These are phyloP conservation scores for Pythium aquatile DNA, from an alignment of 352 stramenopile genomes.

Conservation along the genomic window DNA sequence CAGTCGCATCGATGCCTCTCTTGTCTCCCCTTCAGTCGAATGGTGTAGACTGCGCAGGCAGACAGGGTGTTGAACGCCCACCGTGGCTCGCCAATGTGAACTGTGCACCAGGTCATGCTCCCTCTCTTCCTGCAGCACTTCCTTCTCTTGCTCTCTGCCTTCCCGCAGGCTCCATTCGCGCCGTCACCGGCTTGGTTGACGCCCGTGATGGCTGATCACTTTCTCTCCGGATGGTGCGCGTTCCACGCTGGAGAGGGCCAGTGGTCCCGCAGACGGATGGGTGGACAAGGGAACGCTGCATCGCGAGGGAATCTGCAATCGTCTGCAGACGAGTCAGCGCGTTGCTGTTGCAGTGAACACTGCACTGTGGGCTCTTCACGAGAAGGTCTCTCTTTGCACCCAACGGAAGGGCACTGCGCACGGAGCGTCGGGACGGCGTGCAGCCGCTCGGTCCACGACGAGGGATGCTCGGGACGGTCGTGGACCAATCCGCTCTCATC, in stretches of 20 bases:
- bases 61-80: no score
- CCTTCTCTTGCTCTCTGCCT: neutral
- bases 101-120: neutral
- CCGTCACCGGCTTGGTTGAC: neutral
- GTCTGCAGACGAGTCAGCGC: neutral
- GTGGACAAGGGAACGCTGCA: neutral
- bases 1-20: neutral
- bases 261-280: slow-evolving; percentile 20
- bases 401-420: neutral
- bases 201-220: slow-evolving; percentile 14
- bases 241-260: slow-evolving; percentile 3
- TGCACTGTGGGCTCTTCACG: neutral
- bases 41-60: no score
- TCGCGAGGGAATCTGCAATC: neutral
- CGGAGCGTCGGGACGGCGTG: neutral
- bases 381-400: neutral
- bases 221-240: neutral
- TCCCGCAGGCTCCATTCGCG: neutral
- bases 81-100: neutral
- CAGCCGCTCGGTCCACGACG: neutral
- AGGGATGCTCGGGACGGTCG: neutral
- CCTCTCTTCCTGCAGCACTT: neutral
- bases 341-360: neutral
- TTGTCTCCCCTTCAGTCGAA: no score
- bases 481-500: neutral